Percentiles rank a stretch among this genome's conserved stretches.
Conservation (phyloP, 345 rosid species). For the Hirschfeldia incana region DNA sequence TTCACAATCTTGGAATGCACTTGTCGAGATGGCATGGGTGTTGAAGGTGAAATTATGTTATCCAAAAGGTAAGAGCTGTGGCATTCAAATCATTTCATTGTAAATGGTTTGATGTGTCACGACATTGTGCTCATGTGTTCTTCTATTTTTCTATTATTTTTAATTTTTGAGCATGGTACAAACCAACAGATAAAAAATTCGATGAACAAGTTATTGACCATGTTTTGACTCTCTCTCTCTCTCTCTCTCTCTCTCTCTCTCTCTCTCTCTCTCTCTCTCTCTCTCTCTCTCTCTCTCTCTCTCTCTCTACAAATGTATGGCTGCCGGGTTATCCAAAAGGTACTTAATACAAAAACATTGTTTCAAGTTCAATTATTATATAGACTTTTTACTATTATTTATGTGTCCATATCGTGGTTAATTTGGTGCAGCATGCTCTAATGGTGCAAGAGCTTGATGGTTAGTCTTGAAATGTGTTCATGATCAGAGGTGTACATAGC, state of each 20-base stretch:
- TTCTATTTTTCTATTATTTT: neutral
- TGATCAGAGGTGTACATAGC: constrained; percentile 92
- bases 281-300: constrained; percentile 55
- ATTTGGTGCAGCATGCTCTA: no score
- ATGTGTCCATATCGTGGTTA: no score
- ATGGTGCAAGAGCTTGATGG: no score
- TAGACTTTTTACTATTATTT: neutral
- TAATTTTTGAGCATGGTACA: constrained; percentile 92
- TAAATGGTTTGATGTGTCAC: no score
- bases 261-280: constrained; percentile 40
- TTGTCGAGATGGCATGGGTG: no score
- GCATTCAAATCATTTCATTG: no score
- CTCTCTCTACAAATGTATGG: constrained; percentile 98
- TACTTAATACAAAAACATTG: constrained; percentile 28
- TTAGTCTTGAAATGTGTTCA: constrained; percentile 52
- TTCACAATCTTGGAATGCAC: no score
- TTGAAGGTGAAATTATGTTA: neutral
- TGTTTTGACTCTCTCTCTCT: no score
- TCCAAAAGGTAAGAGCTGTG: no score
- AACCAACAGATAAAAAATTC: constrained; percentile 68
- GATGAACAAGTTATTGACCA: constrained; percentile 78
- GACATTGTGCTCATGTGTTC: no score
- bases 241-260: no score
- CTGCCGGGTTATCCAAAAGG: constrained; percentile 99
- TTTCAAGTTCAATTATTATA: neutral